These are phyloP conservation scores for Thelonectria discophora DNA, from an alignment of 2,329 filamentous ascomycete genomes.

Conservation along the genomic window DNA sequence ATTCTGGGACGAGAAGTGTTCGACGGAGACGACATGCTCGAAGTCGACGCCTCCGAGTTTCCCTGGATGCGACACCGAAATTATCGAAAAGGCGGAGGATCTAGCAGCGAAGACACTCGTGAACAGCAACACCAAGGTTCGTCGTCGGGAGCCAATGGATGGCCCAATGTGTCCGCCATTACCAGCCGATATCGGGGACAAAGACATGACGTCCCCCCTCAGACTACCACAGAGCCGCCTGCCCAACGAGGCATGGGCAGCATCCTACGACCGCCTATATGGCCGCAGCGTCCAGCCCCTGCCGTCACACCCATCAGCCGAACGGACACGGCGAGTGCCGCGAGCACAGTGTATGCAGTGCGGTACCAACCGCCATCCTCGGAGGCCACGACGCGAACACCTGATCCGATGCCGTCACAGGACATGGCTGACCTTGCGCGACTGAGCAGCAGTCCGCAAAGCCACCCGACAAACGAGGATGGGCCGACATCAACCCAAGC, in stretches of 20 bases:
- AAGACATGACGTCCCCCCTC: constrained; percentile 26
- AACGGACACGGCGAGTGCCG: constrained; percentile 70
- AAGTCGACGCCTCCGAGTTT: constrained; percentile 63
- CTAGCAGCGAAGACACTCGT: constrained; percentile 26
- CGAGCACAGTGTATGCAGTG: constrained; percentile 71
- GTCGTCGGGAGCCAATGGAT: constrained; percentile 36
- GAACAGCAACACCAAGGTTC: constrained; percentile 30
- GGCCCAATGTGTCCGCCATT: constrained; percentile 42
- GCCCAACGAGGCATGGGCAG: constrained; percentile 43
- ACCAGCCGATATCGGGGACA: constrained; percentile 41
- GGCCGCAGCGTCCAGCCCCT: constrained; percentile 65
- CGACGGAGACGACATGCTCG: constrained; percentile 92
- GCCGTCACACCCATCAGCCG: constrained; percentile 67
- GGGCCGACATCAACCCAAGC: constrained; percentile 34
- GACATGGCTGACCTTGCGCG: constrained; percentile 46
- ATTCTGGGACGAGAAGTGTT: constrained; percentile 91
- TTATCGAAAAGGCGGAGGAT: constrained; percentile 45
- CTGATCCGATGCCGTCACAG: constrained; percentile 48
- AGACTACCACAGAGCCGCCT: constrained; percentile 37
- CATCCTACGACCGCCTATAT: constrained; percentile 59
- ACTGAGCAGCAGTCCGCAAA: constrained; percentile 46
- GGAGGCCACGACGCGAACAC: constrained; percentile 59
- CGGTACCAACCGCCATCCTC: constrained; percentile 67
- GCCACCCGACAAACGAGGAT: constrained; percentile 41
- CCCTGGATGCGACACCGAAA: constrained; percentile 56